phyloP scores from a whole-genome alignment of 345 rosid genomes.

The Brassica incana region DNA sequence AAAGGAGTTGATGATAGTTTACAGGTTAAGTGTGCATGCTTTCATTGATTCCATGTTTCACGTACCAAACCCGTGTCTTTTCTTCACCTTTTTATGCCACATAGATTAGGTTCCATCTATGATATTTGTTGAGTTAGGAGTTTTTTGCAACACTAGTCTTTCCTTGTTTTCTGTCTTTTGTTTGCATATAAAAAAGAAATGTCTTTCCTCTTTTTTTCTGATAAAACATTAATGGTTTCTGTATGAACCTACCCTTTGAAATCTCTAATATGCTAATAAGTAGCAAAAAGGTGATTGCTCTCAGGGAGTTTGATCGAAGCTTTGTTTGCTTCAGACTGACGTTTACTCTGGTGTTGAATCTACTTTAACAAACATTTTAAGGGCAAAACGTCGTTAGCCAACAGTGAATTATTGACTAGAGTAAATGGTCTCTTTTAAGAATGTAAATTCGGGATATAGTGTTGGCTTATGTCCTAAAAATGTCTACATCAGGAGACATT shows the following conservation, averaged over 20 bases:
- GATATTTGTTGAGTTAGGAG: conserved; percentile 17
- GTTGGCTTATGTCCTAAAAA: not conserved
- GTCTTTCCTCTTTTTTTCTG: not conserved
- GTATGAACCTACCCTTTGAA: conserved; percentile 11
- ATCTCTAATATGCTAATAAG: conserved; percentile 1
- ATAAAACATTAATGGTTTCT: not conserved
- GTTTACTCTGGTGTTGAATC: conserved; percentile 6
- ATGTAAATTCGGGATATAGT: not conserved
- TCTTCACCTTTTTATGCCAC: conserved; percentile 7
- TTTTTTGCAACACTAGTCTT: conserved; percentile 11
- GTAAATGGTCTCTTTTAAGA: not conserved
- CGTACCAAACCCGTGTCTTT: conserved; percentile 8
- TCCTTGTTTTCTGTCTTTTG: not conserved
- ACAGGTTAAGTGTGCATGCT: conserved; percentile 58
- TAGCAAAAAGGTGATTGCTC: not conserved
- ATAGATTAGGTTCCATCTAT: not conserved
- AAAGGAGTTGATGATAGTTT: conserved; percentile 98
- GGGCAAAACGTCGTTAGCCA: not conserved
- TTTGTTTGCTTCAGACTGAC: conserved; percentile 7
- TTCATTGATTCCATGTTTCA: conserved; percentile 24
- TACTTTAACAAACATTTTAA: not conserved
- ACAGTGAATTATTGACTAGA: conserved; percentile 5
- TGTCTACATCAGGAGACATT: not conserved
- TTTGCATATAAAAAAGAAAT: not conserved
- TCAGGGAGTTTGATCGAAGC: conserved; percentile 3